Evolutionary conservation across 768 basidiomycete genomes (phyloP), one percentile per base, ranked within the genome.

Genomic region (Termitomyces sp.): DNA sequence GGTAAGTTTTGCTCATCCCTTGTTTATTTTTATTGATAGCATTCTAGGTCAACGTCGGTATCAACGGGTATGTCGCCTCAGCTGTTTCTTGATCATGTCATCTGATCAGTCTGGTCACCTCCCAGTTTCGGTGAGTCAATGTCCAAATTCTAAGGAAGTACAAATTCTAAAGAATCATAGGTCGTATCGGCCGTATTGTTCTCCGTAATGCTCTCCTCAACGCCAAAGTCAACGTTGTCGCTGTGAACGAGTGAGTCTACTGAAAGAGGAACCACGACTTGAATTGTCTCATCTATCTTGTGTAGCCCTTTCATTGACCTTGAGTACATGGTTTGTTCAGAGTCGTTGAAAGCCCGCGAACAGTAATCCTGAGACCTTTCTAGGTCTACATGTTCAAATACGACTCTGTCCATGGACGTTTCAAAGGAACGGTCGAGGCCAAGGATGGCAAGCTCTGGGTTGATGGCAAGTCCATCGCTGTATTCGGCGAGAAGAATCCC

Each of bases 161-260:
- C 33, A 50, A 38, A 62, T 5, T 26, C 45, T 64, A n/a, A 67
- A 41, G 6, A 48, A 31, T 21, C 49, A 11, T 54, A 94, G 96
- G 96, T 81, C 96, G 97, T 81, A 98, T 98, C 71, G 96, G 97
- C 73, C 96, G 97, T 76, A 96, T 98, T 72, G 97, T 98, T 63
- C 80, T 89, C 74, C 89, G 97, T 65, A 98, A 98, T 80, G 94
- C 95, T 51, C 80, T 97, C 65, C 74, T 98, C 67, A 98, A 98
- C 80, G 94, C 96, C 91, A 95, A 65, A 67, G 92, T 55, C 68
- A 12, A 17, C 19, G 21, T 33, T 49, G 43, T 48, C 40, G 46
- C 21, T 26, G 52, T 53, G 52, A 53, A 53, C 52, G 52, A 53
- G 52, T 53, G 10, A 23, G 52, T 51, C 1, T 12, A 44, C 42